These are phyloP conservation scores for Euphrasia confusa DNA, from an alignment of 257 asterid species.

Conservation along the genomic window DNA sequence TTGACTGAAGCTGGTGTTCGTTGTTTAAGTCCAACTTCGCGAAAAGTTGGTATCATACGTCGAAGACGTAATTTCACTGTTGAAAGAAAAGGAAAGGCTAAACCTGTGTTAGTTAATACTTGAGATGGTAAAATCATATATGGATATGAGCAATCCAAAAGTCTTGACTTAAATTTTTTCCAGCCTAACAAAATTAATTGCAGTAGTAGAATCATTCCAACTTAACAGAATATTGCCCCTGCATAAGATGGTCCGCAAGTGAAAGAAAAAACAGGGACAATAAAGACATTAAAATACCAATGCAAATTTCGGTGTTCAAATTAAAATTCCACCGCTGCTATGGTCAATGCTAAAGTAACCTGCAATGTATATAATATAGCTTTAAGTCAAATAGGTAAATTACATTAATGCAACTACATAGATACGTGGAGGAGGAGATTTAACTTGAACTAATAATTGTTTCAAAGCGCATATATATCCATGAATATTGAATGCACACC, in stretches of 20 bases:
- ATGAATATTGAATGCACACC: slow-evolving; percentile 35
- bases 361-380: slow-evolving; percentile 33
- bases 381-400: slow-evolving; percentile 11
- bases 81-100: slow-evolving; percentile 17
- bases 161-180: slow-evolving; percentile 53
- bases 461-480: slow-evolving; percentile 10
- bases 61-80: no score
- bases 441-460: slow-evolving; percentile 56
- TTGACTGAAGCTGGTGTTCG: no score
- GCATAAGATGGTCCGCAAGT: slow-evolving; percentile 24
- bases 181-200: slow-evolving; percentile 69
- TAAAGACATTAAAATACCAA: slow-evolving; percentile 54
- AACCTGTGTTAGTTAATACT: slow-evolving; percentile 93
- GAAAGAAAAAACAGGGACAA: slow-evolving; percentile 17
- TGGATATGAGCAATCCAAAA: slow-evolving; percentile 68
- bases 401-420: slow-evolving; percentile 21
- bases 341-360: slow-evolving; percentile 86
- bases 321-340: slow-evolving; percentile 88
- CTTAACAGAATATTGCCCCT: slow-evolving; percentile 91
- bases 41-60: no score
- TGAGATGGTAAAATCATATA: slow-evolving; percentile 90
- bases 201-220: slow-evolving; percentile 52
- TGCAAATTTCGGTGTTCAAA: slow-evolving; percentile 95
- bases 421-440: slow-evolving; percentile 16
- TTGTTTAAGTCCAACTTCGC: no score